Base-by-base conservation (phyloP, 73 alveolate species). In the Blepharisma japonicum region DNA sequence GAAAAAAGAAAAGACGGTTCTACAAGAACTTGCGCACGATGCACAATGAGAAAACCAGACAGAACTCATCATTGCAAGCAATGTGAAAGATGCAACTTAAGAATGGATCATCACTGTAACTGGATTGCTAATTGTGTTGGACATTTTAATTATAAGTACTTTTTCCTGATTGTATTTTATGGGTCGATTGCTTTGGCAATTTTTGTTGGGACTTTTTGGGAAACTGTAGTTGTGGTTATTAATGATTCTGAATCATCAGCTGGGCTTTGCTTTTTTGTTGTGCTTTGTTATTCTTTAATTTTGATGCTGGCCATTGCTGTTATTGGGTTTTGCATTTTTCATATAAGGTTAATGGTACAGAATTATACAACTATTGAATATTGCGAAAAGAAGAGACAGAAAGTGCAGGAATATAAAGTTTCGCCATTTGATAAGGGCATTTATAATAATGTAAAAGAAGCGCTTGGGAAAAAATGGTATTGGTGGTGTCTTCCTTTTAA, bases 51-150 rank as follows among this genome's bases (percentile, higher is more conserved):
- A 6, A 91, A 92, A 82, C 96, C 94, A 18, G 94, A 87, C 46
- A 71, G 98, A 66, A 77, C 92, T 55, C 96, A 92, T 76, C 98
- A 92, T 68, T 92, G 98, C 82, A 78, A 83, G 11, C 68, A 79
- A 56, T 92, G 96, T 80, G 87, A 90, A 45, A 77, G 79, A 55
- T 92, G 98, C 71, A 66, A 85, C 18, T 67, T 89, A 6, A 91
- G 77, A 74, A 91, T 91, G 97, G 96, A 92, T 72, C 98, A 92
- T 77, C 98, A 92, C 76, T 92, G 98, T 71, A 94, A 92, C 5
- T 92, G 98, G 96, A 77, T 92, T 3, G 87, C 84, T 55, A 92
- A 87, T 66, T 92, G 98, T 39, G 86, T 92, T 54, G 96, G 96
- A 6, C 66, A 83, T 68, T 66, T 61, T 7, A 92, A 92, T 79